Percentiles rank a stretch among this genome's conserved stretches.
Conservation (phyloP, 2,329 filamentous ascomycete genomes). For the Diplocarpon rosae region DNA sequence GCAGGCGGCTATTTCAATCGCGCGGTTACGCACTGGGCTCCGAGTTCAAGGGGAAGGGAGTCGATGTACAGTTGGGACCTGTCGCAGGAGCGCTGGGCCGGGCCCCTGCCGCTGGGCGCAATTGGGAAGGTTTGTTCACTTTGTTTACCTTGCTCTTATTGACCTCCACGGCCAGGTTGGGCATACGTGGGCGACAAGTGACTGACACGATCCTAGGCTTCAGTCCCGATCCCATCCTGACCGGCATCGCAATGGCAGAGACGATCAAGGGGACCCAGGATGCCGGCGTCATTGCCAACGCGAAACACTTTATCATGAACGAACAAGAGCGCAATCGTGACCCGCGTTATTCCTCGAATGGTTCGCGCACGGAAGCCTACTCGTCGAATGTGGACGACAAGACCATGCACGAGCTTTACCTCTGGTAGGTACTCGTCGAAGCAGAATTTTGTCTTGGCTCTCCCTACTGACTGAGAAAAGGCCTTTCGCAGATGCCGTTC, state of each 20-base stretch:
- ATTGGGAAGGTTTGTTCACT: conserved; percentile 43
- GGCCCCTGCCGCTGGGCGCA: conserved; percentile 56
- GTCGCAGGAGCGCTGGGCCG: conserved; percentile 59
- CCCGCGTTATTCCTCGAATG: conserved; percentile 26
- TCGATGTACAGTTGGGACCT: conserved; percentile 63
- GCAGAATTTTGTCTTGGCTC: neutral
- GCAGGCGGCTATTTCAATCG: conserved; percentile 58
- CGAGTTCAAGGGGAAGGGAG: conserved; percentile 63
- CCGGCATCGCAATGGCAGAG: conserved; percentile 59
- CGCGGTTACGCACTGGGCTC: conserved; percentile 58
- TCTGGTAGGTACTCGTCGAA: conserved; percentile 32
- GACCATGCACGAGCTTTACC: conserved; percentile 49
- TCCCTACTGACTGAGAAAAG: conserved; percentile 15
- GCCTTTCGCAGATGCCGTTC: conserved; percentile 45
- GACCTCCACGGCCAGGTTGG: neutral
- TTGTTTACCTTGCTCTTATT: too few relatives aligned
- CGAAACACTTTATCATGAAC: conserved; percentile 59
- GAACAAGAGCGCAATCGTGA: conserved; percentile 50
- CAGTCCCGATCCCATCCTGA: conserved; percentile 65
- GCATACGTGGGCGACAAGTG: neutral
- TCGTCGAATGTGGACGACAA: conserved; percentile 54
- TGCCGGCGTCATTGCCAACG: conserved; percentile 70
- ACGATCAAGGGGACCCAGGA: conserved; percentile 73
- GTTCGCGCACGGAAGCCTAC: conserved; percentile 47
- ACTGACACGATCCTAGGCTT: conserved; percentile 29